phyloP scores from a whole-genome alignment of 352 stramenopile genomes.

The Blastocystis sp. region DNA sequence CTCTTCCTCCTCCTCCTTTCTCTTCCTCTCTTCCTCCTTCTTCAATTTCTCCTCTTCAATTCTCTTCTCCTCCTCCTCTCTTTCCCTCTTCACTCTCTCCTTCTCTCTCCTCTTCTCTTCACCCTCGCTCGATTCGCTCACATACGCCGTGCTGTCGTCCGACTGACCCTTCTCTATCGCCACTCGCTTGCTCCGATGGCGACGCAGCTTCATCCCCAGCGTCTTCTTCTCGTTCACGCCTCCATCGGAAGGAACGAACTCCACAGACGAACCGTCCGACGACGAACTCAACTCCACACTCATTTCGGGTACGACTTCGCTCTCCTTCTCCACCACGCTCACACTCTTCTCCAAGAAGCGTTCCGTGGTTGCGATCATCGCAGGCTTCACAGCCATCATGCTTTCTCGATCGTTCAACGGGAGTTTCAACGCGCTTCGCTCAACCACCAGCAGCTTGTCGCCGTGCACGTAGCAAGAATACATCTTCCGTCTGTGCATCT shows the following conservation, averaged over 20 bases:
- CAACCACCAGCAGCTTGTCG: background rate
- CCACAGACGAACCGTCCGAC: too few relatives aligned
- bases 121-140: background rate
- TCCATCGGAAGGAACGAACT: too few relatives aligned
- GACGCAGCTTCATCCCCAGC: background rate
- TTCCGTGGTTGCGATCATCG: too few relatives aligned
- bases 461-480: background rate
- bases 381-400: too few relatives aligned
- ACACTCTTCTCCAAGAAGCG: background rate
- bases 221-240: background rate
- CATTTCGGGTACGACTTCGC: too few relatives aligned
- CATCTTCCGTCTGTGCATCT: slow-evolving; percentile 39
- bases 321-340: background rate
- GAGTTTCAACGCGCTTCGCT: too few relatives aligned
- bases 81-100: background rate
- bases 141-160: background rate
- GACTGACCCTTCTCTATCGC: background rate
- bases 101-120: background rate
- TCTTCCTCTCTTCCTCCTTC: background rate
- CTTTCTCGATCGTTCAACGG: too few relatives aligned
- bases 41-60: slow-evolving; percentile 1
- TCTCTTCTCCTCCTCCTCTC: background rate
- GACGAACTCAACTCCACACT: too few relatives aligned
- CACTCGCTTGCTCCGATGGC: background rate
- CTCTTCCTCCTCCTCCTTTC: background rate